Base-by-base conservation (phyloP, 148 eudicot genomes). In the Bassia scoparia region DNA sequence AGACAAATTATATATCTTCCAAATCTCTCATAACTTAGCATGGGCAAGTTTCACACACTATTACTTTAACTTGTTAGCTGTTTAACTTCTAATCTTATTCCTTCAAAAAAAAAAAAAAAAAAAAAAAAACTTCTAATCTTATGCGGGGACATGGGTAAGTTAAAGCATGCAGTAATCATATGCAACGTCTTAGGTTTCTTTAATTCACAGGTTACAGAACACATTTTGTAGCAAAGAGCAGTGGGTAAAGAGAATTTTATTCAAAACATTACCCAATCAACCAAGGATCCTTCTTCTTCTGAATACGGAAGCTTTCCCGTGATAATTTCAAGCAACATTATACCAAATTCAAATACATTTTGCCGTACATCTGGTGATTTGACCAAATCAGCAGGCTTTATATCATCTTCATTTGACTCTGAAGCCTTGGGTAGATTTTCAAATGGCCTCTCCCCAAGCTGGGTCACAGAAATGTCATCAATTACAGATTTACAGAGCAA, bases 281-380 rank as follows among this genome's bases (percentile, higher is more conserved):
- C 67, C 24, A 91, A 85, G 71, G 83, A 70, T 24, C 92, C 96
- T 7, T 86, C 74, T 56, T 91, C 96, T 79, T 87, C 86, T 0
- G 97, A 86, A 71, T 80, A 63, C 8, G 84, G 89, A 43, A 84
- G 84, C 84, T 80, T 88, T 73, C 97, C 98, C 2, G 98, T 84
- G 48, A 91, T 82, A 41, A 87, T 76, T 78, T 95, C 98, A 17
- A 95, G 97, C 85, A 91, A 64, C 72, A 95, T 38, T 13, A 95
- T 24, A 50, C 98, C 98, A 64, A 88, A 95, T 72, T 82, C 74
- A 74, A 91, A 83, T 23, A 91, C 81, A 69, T 91, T 89, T 59
- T 89, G 82, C 69, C 88, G 84, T 14, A 73, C 76, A 74, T 90
- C 89, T 58, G 82, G 64, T 34, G 23, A 62, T 50, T 82, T 78